phyloP scores from a whole-genome alignment of 2,329 filamentous ascomycete genomes.

The Botrytis galanthina region DNA sequence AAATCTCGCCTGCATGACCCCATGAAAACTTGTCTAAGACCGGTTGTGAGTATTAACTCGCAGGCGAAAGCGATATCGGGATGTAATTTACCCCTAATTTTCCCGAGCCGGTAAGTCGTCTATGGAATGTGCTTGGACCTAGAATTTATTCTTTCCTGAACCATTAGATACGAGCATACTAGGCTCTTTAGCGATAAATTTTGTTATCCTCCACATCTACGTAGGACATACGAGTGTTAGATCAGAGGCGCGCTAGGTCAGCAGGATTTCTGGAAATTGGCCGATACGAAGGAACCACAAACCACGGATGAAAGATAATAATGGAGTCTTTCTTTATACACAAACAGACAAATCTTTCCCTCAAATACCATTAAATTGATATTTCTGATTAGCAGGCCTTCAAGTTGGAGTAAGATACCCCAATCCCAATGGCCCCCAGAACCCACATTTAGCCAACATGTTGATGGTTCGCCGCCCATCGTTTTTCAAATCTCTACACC shows the following conservation, averaged over 20 bases:
- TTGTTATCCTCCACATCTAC: fast-evolving
- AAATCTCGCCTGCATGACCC: neutral
- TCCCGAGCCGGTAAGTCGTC: neutral
- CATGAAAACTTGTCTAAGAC: no score
- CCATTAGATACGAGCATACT: neutral
- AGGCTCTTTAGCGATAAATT: fast-evolving
- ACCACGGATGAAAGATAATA: neutral
- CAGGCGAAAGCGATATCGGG: neutral
- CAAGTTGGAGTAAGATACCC: neutral
- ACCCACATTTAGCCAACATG: neutral
- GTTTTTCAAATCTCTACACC: neutral
- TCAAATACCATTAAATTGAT: neutral
- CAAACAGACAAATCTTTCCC: neutral
- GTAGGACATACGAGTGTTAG: neutral
- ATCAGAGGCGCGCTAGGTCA: neutral
- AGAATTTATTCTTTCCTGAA: neutral
- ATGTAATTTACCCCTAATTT: neutral
- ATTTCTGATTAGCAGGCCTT: neutral
- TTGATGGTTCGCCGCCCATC: neutral
- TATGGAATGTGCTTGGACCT: neutral
- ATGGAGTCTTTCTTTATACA: neutral
- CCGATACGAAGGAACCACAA: neutral
- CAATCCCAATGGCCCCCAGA: slow-evolving; percentile 5
- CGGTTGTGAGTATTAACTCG: neutral
- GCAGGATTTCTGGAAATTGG: neutral